Conservation (phyloP, 768 basidiomycete genomes). For the Xerocomellus intermedius region DNA sequence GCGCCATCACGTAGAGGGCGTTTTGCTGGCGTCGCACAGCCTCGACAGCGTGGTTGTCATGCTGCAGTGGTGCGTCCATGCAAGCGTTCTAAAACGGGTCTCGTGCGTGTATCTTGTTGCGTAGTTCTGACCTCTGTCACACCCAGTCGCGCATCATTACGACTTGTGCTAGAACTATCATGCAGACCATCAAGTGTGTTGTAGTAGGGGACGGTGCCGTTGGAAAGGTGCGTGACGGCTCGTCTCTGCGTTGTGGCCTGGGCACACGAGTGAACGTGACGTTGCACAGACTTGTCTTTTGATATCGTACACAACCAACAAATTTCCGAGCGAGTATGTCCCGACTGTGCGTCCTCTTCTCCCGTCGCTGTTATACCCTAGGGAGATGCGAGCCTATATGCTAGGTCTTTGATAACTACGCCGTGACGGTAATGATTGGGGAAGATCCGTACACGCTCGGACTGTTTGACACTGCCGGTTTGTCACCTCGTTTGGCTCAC, state of each 20-base stretch:
- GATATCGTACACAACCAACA: constrained; percentile 97
- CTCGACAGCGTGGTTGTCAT: constrained; percentile 32
- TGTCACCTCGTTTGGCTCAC: constrained; percentile 31
- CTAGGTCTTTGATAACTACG: constrained; percentile 95
- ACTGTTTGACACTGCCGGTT: constrained; percentile 97
- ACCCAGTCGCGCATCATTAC: constrained; percentile 14
- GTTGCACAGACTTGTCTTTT: constrained; percentile 80
- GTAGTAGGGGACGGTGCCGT: constrained; percentile 98
- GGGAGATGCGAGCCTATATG: constrained; percentile 19
- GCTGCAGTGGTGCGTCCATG: constrained; percentile 19
- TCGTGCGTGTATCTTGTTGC: constrained; percentile 18
- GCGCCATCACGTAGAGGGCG: constrained; percentile 6
- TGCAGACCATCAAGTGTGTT: constrained; percentile 98
- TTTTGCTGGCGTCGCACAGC: constrained; percentile 23
- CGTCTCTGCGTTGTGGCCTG: not conserved
- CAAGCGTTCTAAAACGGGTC: constrained; percentile 25
- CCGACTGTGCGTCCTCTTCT: constrained; percentile 71
- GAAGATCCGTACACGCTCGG: constrained; percentile 99
- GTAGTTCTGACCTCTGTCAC: constrained; percentile 19
- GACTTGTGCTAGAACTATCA: constrained; percentile 32
- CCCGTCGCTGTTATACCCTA: constrained; percentile 1
- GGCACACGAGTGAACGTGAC: constrained; percentile 3
- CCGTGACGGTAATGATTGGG: constrained; percentile 99
- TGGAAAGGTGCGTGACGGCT: constrained; percentile 73
- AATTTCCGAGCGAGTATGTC: constrained; percentile 98